Evolutionary conservation across 768 basidiomycete species (phyloP), one percentile per base, ranked within the genome.

Genomic region (Pleurotus tuber-regium): DNA sequence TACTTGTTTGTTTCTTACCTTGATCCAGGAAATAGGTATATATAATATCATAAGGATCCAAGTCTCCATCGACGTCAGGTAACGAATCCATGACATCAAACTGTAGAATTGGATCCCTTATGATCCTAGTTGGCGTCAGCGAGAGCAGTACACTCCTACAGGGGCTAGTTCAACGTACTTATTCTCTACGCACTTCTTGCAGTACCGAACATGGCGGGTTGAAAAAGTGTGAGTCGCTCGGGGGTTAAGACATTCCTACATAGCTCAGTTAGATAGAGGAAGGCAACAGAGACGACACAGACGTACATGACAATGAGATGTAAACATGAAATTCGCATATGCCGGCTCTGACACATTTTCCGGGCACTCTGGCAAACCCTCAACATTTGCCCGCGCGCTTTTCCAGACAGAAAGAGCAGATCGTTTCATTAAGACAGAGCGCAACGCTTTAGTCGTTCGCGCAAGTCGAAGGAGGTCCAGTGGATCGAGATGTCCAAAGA

Each of bases 221-320:
- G 46, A 12, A 35, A 48, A 48, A 14, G 12, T 26, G 23, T 48
- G 14, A 14, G 21, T 35, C 3, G 46, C 52, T 18, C 47, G 39
- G 14, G 55, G 47, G 21, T 26, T 26, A 16, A 50, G 41, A 47
- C 55, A 57, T 19, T 30, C 42, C 55, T 57, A 31, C 4, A 26
- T 3, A 16, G 42, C 9, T 29, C 9, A 31, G 51, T 52, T 9
- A 6, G 29, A 23, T 26, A 31, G 24, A 7, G 2, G 3, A 44
- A 23, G 9, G 16, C 16, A 11, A 18, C 23, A n/a, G 29, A 42
- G 12, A 42, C 28, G 16, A 29, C 2, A 21, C 14, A 41, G 21
- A 29, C 35, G 24, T 50, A 50, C 49, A 50, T 39, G 23, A 29
- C 49, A 50, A 16, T 50, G 24, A 7, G 35, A 26, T n/a, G 35